These are phyloP conservation scores for Centaurea solstitialis DNA, from an alignment of 129 eudicot species.

Conservation along the genomic window DNA sequence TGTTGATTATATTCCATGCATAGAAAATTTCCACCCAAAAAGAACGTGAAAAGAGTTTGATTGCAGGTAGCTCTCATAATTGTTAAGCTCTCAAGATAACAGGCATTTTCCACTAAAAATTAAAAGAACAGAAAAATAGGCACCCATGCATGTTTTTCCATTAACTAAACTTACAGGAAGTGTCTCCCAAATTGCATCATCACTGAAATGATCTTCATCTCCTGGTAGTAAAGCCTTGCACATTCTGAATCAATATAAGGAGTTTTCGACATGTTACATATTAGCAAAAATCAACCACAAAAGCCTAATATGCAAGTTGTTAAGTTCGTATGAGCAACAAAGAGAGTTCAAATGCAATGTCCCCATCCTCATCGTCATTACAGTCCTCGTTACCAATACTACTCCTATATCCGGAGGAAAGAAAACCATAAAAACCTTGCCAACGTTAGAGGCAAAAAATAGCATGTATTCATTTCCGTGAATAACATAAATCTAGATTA, in stretches of 20 bases:
- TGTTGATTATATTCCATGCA: conserved; percentile 1
- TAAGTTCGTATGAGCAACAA: background rate
- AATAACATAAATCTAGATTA: background rate
- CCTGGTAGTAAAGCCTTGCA: conserved; percentile 87
- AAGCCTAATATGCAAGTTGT: conserved; percentile 5
- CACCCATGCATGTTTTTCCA: background rate
- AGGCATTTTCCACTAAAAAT: background rate
- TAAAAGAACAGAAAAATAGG: background rate
- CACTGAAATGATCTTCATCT: conserved; percentile 74
- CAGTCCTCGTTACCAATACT: background rate
- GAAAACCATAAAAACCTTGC: background rate
- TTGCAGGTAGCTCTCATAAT: background rate
- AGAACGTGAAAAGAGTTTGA: background rate
- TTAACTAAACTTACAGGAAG: conserved; percentile 75
- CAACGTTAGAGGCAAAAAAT: background rate
- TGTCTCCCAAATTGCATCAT: conserved; percentile 92
- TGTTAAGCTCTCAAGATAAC: background rate
- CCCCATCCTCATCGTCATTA: background rate
- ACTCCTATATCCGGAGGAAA: too few relatives aligned
- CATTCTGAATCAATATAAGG: conserved; percentile 48
- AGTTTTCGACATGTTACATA: conserved; percentile 1
- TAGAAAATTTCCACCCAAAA: background rate
- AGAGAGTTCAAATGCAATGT: background rate
- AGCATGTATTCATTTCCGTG: background rate
- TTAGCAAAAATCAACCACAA: background rate